A percentile compares a stretch with the other conserved stretches of the same genome.
Evolutionary conservation across 768 basidiomycete genomes (phyloP).

Genomic region (Pleurotus citrinopileatus): DNA sequence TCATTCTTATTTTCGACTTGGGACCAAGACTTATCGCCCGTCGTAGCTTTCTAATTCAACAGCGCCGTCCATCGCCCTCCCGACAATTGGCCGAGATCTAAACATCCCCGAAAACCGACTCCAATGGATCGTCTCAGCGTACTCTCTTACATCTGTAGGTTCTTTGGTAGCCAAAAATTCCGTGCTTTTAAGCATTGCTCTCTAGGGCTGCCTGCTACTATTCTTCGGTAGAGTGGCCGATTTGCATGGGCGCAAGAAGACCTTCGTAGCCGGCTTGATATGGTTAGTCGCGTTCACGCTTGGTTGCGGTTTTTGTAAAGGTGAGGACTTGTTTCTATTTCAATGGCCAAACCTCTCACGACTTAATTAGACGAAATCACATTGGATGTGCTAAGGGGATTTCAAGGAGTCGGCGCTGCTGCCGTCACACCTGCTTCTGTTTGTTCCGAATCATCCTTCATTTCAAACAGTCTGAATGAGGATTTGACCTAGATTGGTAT

Average conservation of each 20-base stretch:
- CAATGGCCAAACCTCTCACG: background rate
- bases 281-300: slow-evolving; percentile 44
- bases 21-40: too few relatives aligned
- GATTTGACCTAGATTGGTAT: slow-evolving; percentile 49
- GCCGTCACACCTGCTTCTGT: slow-evolving; percentile 59
- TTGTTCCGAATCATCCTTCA: slow-evolving; percentile 21
- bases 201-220: slow-evolving; percentile 59
- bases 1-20: background rate
- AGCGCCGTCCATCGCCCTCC: slow-evolving; percentile 9
- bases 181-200: background rate
- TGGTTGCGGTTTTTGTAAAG: slow-evolving; percentile 47
- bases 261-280: slow-evolving; percentile 48
- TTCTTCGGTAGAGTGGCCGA: slow-evolving; percentile 62
- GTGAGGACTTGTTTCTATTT: slow-evolving; percentile 18
- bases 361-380: slow-evolving; percentile 35
- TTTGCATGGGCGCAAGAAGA: slow-evolving; percentile 53
- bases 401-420: slow-evolving; percentile 61
- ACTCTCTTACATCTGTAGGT: background rate
- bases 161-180: background rate
- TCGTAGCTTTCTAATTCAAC: slow-evolving; percentile 8
- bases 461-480: background rate
- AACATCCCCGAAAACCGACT: slow-evolving; percentile 2
- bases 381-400: slow-evolving; percentile 55
- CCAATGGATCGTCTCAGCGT: slow-evolving; percentile 11
- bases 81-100: slow-evolving; percentile 7